Percentiles rank a stretch among this genome's conserved stretches.
Conservation (phyloP, 768 basidiomycete species). For the Saitozyma sp. region DNA sequence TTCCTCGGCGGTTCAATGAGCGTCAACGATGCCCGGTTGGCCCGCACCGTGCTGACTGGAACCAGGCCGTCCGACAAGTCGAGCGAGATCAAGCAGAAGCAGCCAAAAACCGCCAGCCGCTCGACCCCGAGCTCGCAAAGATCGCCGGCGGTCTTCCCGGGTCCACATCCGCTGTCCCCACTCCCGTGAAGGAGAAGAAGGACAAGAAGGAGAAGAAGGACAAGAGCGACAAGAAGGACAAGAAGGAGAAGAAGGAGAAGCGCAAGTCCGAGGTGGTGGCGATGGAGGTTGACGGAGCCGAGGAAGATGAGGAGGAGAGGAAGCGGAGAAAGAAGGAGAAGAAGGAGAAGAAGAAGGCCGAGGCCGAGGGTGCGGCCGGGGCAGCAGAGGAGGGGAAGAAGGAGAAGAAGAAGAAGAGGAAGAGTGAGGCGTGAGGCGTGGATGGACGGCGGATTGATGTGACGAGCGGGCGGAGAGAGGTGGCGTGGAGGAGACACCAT, state of each 20-base stretch:
- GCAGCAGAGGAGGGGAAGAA: constrained; percentile 17
- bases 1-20: too few relatives aligned
- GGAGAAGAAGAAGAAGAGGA: constrained; percentile 41
- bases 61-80: constrained; percentile 48
- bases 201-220: constrained; percentile 39
- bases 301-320: constrained; percentile 20
- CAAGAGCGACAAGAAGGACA: constrained; percentile 27
- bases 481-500: too few relatives aligned
- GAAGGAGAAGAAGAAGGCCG: constrained; percentile 28
- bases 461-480: too few relatives aligned
- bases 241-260: constrained; percentile 50
- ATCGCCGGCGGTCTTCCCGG: constrained; percentile 28
- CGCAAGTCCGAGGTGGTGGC: constrained; percentile 32
- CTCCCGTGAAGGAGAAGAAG: constrained; percentile 20
- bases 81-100: constrained; percentile 42
- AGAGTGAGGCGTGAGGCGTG: constrained; percentile 20
- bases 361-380: neutral
- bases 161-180: constrained; percentile 13
- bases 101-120: constrained; percentile 12
- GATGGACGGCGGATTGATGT: too few relatives aligned
- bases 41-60: neutral
- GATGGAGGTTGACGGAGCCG: constrained; percentile 29
- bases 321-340: constrained; percentile 39
- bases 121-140: constrained; percentile 50
- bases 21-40: neutral